A percentile compares a stretch with the other conserved stretches of the same genome.
Evolutionary conservation across 148 eudicot species (phyloP).

Genomic region (Arbutus unedo): DNA sequence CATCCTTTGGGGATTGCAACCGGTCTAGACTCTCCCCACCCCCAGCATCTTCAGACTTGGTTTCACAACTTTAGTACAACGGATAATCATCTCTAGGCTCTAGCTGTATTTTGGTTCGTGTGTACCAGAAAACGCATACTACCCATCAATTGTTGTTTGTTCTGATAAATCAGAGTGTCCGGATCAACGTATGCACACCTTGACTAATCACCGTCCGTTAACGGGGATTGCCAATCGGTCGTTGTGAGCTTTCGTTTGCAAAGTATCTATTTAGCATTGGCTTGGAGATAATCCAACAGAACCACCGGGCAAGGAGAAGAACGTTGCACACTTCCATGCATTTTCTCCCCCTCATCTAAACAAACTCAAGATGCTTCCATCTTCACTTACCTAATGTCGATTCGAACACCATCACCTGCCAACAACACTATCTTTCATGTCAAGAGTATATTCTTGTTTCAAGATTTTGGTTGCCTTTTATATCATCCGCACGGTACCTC

Average conservation of each 20-base stretch:
- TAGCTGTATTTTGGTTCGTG: neutral
- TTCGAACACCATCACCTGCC: neutral
- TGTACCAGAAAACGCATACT: neutral
- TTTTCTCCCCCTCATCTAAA: neutral
- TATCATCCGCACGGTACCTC: neutral
- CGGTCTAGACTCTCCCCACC: neutral
- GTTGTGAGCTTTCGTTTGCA: too few relatives aligned
- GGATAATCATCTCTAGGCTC: neutral
- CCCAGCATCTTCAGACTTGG: conserved; percentile 1
- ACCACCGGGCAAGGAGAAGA: neutral
- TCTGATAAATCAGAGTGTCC: too few relatives aligned
- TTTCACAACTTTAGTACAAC: neutral
- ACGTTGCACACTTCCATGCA: neutral
- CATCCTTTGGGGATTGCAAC: neutral
- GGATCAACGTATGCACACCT: too few relatives aligned
- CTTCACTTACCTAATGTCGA: neutral
- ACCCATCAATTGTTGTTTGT: too few relatives aligned
- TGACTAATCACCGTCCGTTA: too few relatives aligned
- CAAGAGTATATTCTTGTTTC: neutral
- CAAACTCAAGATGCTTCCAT: neutral
- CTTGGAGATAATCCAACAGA: neutral
- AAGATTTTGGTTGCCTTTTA: neutral
- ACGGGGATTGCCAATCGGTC: too few relatives aligned
- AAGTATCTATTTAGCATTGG: neutral
- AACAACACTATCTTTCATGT: neutral